Percentiles rank a stretch among this genome's conserved stretches.
These are phyloP conservation scores for Eimeria maxima DNA, from an alignment of 169 alveolate species.

Conservation along the genomic window DNA sequence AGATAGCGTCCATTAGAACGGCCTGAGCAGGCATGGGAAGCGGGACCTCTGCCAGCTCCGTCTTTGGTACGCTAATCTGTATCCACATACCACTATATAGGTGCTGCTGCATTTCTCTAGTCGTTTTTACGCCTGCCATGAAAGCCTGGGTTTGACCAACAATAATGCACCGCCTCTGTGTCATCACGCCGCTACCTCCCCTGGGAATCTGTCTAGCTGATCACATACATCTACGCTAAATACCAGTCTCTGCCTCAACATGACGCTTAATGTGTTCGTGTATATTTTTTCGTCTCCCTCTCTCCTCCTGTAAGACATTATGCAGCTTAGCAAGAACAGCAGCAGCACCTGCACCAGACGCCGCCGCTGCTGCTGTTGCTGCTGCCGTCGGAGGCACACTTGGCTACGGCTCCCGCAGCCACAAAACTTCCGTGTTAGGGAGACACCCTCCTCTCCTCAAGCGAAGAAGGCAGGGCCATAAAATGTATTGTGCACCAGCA, in stretches of 20 bases:
- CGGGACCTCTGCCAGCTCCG: too few species aligned
- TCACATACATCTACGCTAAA: too few species aligned
- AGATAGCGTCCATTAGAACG: too few species aligned
- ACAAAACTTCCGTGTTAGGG: background rate
- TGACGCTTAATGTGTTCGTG: background rate
- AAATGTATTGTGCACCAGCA: slow-evolving; percentile 11
- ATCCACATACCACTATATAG: too few species aligned
- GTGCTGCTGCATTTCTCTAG: too few species aligned
- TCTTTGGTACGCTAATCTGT: too few species aligned
- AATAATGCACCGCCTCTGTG: too few species aligned
- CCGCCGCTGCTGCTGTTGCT: slow-evolving; percentile 12
- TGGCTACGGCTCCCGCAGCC: slow-evolving; percentile 27
- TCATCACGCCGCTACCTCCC: too few species aligned
- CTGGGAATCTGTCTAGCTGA: background rate
- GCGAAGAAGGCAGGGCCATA: background rate
- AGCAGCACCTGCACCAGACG: background rate
- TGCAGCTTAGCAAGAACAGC: slow-evolving; percentile 14
- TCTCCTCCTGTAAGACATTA: background rate
- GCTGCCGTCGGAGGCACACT: background rate
- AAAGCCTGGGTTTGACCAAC: too few species aligned
- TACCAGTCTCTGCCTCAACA: background rate
- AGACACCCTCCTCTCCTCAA: background rate
- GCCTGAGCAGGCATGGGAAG: too few species aligned
- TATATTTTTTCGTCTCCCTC: background rate
- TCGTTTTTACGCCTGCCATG: too few species aligned